phyloP scores from a whole-genome alignment of 768 basidiomycete species.

The Suillus lakei region DNA sequence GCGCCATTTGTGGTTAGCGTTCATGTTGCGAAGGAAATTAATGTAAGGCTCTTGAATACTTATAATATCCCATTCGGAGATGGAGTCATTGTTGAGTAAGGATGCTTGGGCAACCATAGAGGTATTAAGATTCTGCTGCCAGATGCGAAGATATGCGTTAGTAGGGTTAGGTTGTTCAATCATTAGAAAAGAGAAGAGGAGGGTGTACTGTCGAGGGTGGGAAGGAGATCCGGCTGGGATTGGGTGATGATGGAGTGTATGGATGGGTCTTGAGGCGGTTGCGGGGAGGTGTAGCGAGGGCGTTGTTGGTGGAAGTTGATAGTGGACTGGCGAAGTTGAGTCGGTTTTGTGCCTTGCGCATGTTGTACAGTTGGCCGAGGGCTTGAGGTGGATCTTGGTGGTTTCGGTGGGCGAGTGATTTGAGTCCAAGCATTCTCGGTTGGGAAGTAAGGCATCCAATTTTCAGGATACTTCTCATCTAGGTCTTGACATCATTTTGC shows the following conservation, averaged over 20 bases:
- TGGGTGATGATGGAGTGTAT: too few relatives aligned
- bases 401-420: too few relatives aligned
- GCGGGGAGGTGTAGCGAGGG: too few relatives aligned
- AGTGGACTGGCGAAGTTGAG: too few relatives aligned
- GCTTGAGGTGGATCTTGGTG: not conserved
- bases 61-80: slow-evolving; percentile 1
- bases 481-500: not conserved
- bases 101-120: slow-evolving; percentile 22
- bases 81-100: slow-evolving; percentile 17
- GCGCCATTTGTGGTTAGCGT: not conserved
- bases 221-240: too few relatives aligned
- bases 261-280: not conserved
- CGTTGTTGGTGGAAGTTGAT: too few relatives aligned
- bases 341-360: too few relatives aligned
- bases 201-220: not conserved
- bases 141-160: too few relatives aligned
- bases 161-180: too few relatives aligned
- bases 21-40: not conserved
- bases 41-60: slow-evolving; percentile 10
- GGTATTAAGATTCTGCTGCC: slow-evolving; percentile 35
- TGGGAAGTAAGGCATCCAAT: slow-evolving; percentile 18
- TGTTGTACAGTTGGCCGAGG: too few relatives aligned
- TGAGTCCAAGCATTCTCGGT: slow-evolving; percentile 15
- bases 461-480: not conserved
- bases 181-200: slow-evolving; percentile 5